Evolutionary conservation across 2,329 filamentous ascomycete species (phyloP).

Genomic region (Cylindrodendrum hubeiense): DNA sequence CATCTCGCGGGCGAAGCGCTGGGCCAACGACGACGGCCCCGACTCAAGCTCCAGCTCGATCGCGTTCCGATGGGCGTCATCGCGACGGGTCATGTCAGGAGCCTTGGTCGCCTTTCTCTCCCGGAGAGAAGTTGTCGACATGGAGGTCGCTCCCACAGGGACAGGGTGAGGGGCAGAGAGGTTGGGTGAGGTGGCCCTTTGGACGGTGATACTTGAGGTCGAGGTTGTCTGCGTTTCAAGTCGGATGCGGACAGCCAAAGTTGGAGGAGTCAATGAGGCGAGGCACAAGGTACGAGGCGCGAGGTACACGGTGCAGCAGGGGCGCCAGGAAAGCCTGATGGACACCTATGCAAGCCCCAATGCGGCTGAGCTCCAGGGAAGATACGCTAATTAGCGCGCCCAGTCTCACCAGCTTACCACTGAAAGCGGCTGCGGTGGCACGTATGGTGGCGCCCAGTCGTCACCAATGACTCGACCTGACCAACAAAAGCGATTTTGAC

Average conservation of each 20-base stretch:
- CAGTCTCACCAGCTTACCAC: not conserved
- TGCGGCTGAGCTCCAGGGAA: slow-evolving; percentile 18
- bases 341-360: not conserved
- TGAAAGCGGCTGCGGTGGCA: not conserved
- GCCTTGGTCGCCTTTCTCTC: slow-evolving; percentile 36
- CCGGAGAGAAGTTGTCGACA: slow-evolving; percentile 22
- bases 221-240: slow-evolving; percentile 2
- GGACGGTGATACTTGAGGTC: not conserved
- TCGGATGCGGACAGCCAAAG: not conserved
- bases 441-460: not conserved
- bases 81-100: slow-evolving; percentile 33
- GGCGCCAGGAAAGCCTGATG: not conserved
- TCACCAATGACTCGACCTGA: not conserved
- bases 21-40: slow-evolving; percentile 28
- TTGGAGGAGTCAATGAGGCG: not conserved
- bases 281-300: slow-evolving; percentile 7
- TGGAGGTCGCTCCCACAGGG: slow-evolving; percentile 9
- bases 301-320: slow-evolving; percentile 5
- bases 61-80: slow-evolving; percentile 9
- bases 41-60: slow-evolving; percentile 30
- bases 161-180: not conserved
- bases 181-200: slow-evolving; percentile 1
- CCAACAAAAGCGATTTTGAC: too few relatives aligned
- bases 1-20: slow-evolving; percentile 40
- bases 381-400: slow-evolving; percentile 16